A percentile compares a stretch with the other conserved stretches of the same genome.
These are phyloP conservation scores for Annona squamosa DNA, from an alignment of 164 flowering plant species.

Conservation along the genomic window DNA sequence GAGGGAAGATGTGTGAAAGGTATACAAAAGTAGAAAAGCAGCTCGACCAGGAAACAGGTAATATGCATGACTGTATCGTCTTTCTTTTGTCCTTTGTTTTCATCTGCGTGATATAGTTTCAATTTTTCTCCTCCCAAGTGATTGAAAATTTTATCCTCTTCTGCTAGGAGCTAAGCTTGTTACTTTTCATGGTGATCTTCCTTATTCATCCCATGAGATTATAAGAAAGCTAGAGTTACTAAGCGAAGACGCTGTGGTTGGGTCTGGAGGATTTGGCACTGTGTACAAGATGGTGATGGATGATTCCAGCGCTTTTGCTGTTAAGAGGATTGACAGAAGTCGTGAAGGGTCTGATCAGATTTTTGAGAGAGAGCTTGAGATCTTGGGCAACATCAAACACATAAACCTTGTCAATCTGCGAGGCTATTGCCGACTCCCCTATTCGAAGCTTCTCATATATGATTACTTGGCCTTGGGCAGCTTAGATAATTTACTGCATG, in stretches of 20 bases:
- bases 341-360: constrained; percentile 77
- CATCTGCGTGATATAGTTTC: not conserved
- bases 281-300: constrained; percentile 94
- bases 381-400: constrained; percentile 90
- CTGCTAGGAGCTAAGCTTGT: constrained; percentile 68
- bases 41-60: constrained; percentile 20
- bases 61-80: not conserved
- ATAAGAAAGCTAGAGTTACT: constrained; percentile 87
- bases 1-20: constrained; percentile 61
- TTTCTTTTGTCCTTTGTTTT: not conserved
- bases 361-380: constrained; percentile 89
- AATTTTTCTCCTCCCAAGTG: not conserved
- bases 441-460: constrained; percentile 83
- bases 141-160: not conserved
- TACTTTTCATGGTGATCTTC: constrained; percentile 92
- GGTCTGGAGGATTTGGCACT: constrained; percentile 95
- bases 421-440: constrained; percentile 80
- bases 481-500: constrained; percentile 78
- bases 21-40: constrained; percentile 84
- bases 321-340: constrained; percentile 72
- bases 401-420: constrained; percentile 81
- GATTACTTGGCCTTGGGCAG: constrained; percentile 85
- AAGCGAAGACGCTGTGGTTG: constrained; percentile 79
- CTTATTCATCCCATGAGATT: constrained; percentile 80
- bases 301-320: constrained; percentile 85